phyloP scores from a whole-genome alignment of 148 eudicot species.

The Rhododendron molle region DNA sequence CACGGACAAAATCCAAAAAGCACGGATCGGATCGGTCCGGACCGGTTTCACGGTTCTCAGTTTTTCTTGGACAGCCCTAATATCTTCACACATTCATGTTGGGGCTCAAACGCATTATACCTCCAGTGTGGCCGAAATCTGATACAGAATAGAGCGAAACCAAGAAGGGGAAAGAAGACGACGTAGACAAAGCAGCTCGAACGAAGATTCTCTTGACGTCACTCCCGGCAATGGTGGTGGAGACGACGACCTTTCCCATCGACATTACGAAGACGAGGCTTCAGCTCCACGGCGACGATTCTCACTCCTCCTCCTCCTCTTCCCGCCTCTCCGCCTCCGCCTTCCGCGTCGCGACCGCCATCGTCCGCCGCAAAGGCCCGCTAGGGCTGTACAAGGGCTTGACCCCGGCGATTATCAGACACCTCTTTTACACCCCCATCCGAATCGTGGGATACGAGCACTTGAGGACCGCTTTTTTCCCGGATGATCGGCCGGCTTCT shows the following conservation, averaged over 20 bases:
- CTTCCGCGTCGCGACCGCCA: conserved; percentile 35
- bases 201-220: conserved; percentile 53
- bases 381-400: conserved; percentile 70
- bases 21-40: too few relatives aligned
- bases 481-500: conserved; percentile 25
- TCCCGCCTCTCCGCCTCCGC: conserved; percentile 25
- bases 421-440: conserved; percentile 67
- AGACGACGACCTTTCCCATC: conserved; percentile 79
- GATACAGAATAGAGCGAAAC: background rate
- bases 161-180: background rate
- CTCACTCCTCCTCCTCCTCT: conserved; percentile 24
- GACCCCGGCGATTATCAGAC: conserved; percentile 64
- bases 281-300: conserved; percentile 46
- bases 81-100: too few relatives aligned
- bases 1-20: too few relatives aligned
- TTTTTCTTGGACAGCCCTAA: too few relatives aligned
- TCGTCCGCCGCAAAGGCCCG: conserved; percentile 43
- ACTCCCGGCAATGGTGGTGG: conserved; percentile 74
- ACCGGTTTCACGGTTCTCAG: too few relatives aligned
- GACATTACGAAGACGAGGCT: conserved; percentile 81
- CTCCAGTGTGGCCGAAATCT: background rate
- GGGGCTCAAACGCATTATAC: background rate
- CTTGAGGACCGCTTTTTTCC: conserved; percentile 29
- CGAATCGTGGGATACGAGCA: conserved; percentile 77
- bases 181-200: conserved; percentile 3